Percentiles rank a stretch among this genome's conserved stretches.
Conservation (phyloP, 2,329 filamentous ascomycete species). For the Exophiala dermatitidis region DNA sequence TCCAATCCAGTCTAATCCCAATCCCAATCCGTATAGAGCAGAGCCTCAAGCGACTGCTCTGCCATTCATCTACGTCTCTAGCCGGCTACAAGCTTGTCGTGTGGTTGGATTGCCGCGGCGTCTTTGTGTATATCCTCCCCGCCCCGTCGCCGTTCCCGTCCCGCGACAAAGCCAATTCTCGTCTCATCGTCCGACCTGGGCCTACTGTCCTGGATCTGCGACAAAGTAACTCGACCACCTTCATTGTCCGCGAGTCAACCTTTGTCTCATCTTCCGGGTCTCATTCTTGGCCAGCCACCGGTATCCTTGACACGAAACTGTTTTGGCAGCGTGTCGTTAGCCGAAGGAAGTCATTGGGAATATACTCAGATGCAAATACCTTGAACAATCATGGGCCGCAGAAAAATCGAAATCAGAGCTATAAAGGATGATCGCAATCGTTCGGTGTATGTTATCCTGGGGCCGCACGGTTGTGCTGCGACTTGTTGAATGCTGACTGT, state of each 20-base stretch:
- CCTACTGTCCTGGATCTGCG: neutral
- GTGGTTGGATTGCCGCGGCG: neutral
- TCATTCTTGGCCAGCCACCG: conserved; percentile 2
- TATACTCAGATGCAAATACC: conserved; percentile 7
- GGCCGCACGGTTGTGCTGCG: conserved; percentile 1
- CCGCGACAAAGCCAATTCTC: conserved; percentile 3
- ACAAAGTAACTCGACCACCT: neutral
- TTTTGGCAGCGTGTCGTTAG: neutral
- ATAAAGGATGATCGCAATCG: conserved; percentile 98
- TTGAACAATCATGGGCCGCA: conserved; percentile 67
- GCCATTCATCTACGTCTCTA: neutral
- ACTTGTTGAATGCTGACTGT: conserved; percentile 2
- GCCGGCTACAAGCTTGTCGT: neutral
- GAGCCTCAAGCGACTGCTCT: neutral
- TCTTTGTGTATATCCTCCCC: conserved; percentile 2
- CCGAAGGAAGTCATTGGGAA: neutral
- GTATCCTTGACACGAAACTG: neutral
- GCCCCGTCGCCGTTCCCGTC: neutral
- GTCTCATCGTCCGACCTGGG: conserved; percentile 4
- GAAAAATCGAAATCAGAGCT: conserved; percentile 99
- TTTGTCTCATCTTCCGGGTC: neutral
- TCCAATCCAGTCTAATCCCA: neutral
- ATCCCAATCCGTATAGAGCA: neutral
- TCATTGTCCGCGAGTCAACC: conserved; percentile 6
- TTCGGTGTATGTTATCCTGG: conserved; percentile 67